phyloP scores from a whole-genome alignment of 1,139 yeast genomes.

The Scheffersomyces cryptocercus region DNA sequence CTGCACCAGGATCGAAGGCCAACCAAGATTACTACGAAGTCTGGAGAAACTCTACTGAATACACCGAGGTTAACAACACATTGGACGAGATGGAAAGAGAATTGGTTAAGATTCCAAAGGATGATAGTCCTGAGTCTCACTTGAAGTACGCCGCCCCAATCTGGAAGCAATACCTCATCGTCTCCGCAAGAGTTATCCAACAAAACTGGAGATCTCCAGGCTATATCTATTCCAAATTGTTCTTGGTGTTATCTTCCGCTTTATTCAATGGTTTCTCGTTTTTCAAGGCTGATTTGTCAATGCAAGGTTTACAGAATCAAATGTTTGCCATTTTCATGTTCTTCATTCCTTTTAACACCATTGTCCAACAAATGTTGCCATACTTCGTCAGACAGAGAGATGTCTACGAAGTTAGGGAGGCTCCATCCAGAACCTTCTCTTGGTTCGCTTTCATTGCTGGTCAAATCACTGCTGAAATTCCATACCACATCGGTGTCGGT shows the following conservation, averaged over 20 bases:
- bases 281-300: constrained; percentile 62
- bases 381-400: constrained; percentile 70
- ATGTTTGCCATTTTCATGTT: constrained; percentile 59
- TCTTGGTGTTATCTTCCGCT: constrained; percentile 51
- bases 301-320: constrained; percentile 63
- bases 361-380: constrained; percentile 76
- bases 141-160: constrained; percentile 47
- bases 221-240: constrained; percentile 66
- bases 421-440: constrained; percentile 62
- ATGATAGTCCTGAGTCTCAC: constrained; percentile 31
- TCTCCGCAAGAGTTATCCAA: constrained; percentile 55
- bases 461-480: constrained; percentile 38
- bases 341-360: constrained; percentile 47
- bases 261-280: constrained; percentile 76
- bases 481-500: constrained; percentile 35
- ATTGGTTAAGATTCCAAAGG: constrained; percentile 38
- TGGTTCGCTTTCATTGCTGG: constrained; percentile 48
- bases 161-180: constrained; percentile 50
- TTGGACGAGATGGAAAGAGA: constrained; percentile 47
- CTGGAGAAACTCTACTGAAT: constrained; percentile 64
- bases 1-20: constrained; percentile 76
- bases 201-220: constrained; percentile 78
- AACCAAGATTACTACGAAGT: constrained; percentile 64
- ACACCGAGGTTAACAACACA: constrained; percentile 41
- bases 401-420: constrained; percentile 66